Conservation (phyloP, 768 basidiomycete species). For the Candolleomyces aberdarensis region DNA sequence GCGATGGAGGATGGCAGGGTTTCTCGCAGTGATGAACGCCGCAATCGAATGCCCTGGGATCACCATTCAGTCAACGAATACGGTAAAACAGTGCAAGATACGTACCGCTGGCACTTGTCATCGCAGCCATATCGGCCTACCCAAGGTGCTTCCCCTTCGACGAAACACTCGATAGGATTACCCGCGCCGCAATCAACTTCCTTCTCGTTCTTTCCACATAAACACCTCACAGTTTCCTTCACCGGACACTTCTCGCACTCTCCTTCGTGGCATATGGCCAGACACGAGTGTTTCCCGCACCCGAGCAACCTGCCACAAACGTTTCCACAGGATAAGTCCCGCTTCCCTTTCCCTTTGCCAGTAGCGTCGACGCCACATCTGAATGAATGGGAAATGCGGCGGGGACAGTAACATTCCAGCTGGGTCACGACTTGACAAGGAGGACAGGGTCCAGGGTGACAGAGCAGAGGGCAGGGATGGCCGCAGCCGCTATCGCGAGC, state of each 20-base stretch:
- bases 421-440: slow-evolving; percentile 82
- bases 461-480: slow-evolving; percentile 80
- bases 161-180: slow-evolving; percentile 37
- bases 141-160: slow-evolving; percentile 53
- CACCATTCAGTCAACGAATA: neutral
- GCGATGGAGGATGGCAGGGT: slow-evolving; percentile 74
- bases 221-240: slow-evolving; percentile 60
- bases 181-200: slow-evolving; percentile 66
- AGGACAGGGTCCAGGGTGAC: slow-evolving; percentile 96
- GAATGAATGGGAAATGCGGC: slow-evolving; percentile 53
- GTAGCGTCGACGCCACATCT: slow-evolving; percentile 49
- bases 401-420: slow-evolving; percentile 77
- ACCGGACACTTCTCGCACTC: slow-evolving; percentile 64
- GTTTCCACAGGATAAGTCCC: slow-evolving; percentile 41
- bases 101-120: slow-evolving; percentile 54
- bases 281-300: slow-evolving; percentile 75
- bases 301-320: slow-evolving; percentile 45
- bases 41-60: slow-evolving; percentile 67
- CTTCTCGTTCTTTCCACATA: slow-evolving; percentile 70
- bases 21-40: slow-evolving; percentile 70
- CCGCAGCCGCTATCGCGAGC: slow-evolving; percentile 55
- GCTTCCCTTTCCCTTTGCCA: slow-evolving; percentile 20
- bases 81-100: slow-evolving; percentile 1
- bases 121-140: slow-evolving; percentile 60
- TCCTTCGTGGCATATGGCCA: slow-evolving; percentile 71